These are phyloP conservation scores for Parmelia sp. DNA, from an alignment of 495 filamentous ascomycete genomes.

Conservation along the genomic window DNA sequence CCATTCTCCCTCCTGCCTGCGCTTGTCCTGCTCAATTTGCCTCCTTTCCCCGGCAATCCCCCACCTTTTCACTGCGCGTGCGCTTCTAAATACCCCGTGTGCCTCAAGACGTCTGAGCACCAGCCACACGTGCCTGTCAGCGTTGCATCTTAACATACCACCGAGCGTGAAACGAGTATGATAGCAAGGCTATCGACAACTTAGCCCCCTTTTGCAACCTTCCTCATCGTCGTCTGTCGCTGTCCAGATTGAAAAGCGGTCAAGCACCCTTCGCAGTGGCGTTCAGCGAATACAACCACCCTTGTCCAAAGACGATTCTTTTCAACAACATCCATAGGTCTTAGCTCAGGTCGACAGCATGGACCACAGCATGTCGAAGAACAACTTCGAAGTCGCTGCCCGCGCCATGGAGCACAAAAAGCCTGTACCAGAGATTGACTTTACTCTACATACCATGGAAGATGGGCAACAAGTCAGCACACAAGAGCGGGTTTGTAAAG, in stretches of 20 bases:
- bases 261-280: conserved; percentile 15
- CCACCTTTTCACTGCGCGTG: conserved; percentile 12
- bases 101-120: conserved; percentile 1
- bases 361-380: conserved; percentile 17
- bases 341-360: background rate
- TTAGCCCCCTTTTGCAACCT: background rate
- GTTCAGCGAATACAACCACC: conserved; percentile 1
- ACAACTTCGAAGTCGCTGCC: conserved; percentile 33
- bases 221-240: conserved; percentile 1
- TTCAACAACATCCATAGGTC: background rate
- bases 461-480: conserved; percentile 94
- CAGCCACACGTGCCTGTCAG: conserved; percentile 2
- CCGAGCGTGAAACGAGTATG: background rate
- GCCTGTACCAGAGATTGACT: conserved; percentile 94
- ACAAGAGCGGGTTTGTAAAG: conserved; percentile 92
- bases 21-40: conserved; percentile 3
- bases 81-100: conserved; percentile 5
- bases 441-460: conserved; percentile 96
- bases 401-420: conserved; percentile 88
- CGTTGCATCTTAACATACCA: background rate
- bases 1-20: background rate
- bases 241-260: background rate
- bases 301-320: background rate
- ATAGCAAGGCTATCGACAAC: background rate
- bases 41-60: background rate